These are phyloP conservation scores for Candida anutae DNA, from an alignment of 1,139 yeast genomes.

Conservation along the genomic window DNA sequence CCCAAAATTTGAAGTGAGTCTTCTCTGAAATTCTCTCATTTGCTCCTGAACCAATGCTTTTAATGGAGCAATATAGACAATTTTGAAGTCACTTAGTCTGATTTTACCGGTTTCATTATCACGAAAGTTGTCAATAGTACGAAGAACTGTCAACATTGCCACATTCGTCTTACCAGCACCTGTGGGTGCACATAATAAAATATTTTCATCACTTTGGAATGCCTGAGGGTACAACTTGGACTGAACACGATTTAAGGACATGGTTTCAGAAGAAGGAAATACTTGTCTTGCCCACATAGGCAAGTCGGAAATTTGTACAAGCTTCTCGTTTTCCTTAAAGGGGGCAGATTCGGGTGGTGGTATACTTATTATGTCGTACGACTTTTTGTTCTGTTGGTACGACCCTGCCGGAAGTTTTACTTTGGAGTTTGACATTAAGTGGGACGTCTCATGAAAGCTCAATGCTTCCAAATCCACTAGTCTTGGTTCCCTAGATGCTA, in stretches of 20 bases:
- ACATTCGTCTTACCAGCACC: conserved; percentile 99
- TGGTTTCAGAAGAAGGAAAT: conserved; percentile 63
- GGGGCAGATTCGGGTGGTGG: conserved; percentile 60
- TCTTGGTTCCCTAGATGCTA: conserved; percentile 33
- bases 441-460: conserved; percentile 66
- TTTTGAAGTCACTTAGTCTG: conserved; percentile 53
- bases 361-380: conserved; percentile 81
- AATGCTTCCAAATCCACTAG: conserved; percentile 58
- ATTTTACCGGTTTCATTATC: conserved; percentile 40
- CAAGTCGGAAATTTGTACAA: conserved; percentile 53
- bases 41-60: conserved; percentile 96
- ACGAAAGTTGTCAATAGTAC: conserved; percentile 51
- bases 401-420: conserved; percentile 79
- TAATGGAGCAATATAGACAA: conserved; percentile 88
- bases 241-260: conserved; percentile 72
- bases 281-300: conserved; percentile 81
- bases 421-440: conserved; percentile 56
- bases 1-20: conserved; percentile 56
- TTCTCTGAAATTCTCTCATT: conserved; percentile 73
- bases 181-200: conserved; percentile 91
- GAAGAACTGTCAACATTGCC: conserved; percentile 72
- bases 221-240: conserved; percentile 76
- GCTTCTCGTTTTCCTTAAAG: conserved; percentile 30
- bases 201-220: conserved; percentile 59
- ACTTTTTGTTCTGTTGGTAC: conserved; percentile 60